Evolutionary conservation across 2,329 filamentous ascomycete genomes (phyloP), one percentile per base, ranked within the genome.

Genomic region (Scedosporium boydii): DNA sequence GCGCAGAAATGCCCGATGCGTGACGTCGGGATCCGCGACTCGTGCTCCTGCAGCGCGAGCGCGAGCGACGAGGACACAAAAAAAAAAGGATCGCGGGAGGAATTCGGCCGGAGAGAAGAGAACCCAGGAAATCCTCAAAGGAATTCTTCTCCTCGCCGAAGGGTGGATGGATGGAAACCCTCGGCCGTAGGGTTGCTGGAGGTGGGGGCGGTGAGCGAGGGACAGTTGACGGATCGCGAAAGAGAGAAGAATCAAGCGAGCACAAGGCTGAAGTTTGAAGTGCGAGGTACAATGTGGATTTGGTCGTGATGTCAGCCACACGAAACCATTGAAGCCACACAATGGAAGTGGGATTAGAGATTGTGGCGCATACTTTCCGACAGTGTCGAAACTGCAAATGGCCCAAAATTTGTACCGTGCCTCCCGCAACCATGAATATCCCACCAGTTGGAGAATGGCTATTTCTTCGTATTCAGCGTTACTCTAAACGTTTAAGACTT

Each of bases 91-190:
- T 26, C 21, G 23, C n/a, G 21, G 41, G 26, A 44, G 38, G 38
- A 44, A n/a, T 14, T 18, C 34, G 2, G 38, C 38, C 16, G 14
- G 34, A 55, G 46, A 44, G 53, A 62, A 55, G 51, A 51, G 34
- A 16, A 29, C 53, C 57, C 60, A 48, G 58, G 58, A 53, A 62
- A 29, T 58, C 29, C 38, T 58, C 60, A 29, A 58, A 26, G 51
- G 53, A 62, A 41, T 29, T 38, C 51, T 41, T 58, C 60, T 58
- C 60, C 60, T 56, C 41, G 53, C 56, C 60, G 60, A 62, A 58
- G 53, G 46, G 53, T 58, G 53, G 34, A 46, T 57, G 53, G 53
- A 42, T 58, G 18, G 53, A 27, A 10, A 23, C 60, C 53, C 59
- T 61, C 48, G 48, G 59, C 27, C 9, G 23, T 14, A 14, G 9